Evolutionary conservation across 2,329 filamentous ascomycete species (phyloP), one percentile per base, ranked within the genome.

Genomic region (Fusarium armeniacum): DNA sequence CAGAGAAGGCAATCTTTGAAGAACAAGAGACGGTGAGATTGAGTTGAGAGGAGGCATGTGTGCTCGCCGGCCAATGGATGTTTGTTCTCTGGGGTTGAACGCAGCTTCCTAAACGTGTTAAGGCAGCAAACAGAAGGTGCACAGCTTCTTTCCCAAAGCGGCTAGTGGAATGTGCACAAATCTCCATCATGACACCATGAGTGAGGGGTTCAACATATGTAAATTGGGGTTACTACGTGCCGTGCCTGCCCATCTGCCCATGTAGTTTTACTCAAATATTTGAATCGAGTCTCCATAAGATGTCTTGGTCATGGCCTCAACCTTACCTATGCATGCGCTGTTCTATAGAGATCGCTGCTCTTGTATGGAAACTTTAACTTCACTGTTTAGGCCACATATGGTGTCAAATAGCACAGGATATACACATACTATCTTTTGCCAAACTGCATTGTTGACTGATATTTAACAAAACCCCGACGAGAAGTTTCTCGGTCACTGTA

Each of bases 1-100:
- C 64, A 75, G 49, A 20, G 74, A 77, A 70, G 78, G 75, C 63
- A 79, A 71, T 75, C 78, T 80, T 74, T 73, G 75, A 65, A 78
- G 71, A 73, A 78, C 73, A 64, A 79, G 73, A 75, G 75, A 76
- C 70, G 76, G 73, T 67, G 75, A 67, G 77, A 79, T 69, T 72
- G 71, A 57, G 63, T 60, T 71, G 50, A 67, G 73, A 75, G 77
- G 75, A 77, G 70, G 65, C 77, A 81, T 80, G 49, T 61, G 51
- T 62, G 58, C 59, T 58, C 64, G 71, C 56, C 62, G 67, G 55
- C 67, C 67, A 69, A 70, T 71, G 58, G 46, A 65, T 71, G 46
- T 54, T 72, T 67, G 52, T 65, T 68, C 65, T 68, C 65, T 61
- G 57, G 62, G 53, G 47, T 57, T 65, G 69, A 71, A 70, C 65